Conservation (phyloP, 106 monocot species). For the Hemerocallis citrina region DNA sequence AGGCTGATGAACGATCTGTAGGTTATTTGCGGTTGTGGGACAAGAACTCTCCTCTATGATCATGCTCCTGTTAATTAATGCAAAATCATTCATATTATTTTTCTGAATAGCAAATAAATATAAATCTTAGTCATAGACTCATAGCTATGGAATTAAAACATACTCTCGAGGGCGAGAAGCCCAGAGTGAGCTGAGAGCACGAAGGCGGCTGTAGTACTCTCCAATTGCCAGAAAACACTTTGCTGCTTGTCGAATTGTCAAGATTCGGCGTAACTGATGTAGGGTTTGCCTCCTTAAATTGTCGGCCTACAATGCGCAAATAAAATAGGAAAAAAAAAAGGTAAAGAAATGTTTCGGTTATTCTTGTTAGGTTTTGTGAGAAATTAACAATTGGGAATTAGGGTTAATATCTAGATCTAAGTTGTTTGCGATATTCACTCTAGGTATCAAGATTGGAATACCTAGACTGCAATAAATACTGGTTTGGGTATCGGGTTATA, state of each 20-base stretch:
- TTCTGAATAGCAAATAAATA: not conserved
- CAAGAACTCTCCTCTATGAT: not conserved
- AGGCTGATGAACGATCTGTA: conserved; percentile 6
- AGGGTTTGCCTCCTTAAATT: conserved; percentile 51
- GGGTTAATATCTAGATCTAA: no score
- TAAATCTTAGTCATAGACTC: not conserved
- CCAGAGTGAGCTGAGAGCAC: conserved; percentile 62
- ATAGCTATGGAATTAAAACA: not conserved
- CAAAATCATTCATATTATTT: not conserved
- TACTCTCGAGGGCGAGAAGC: conserved; percentile 56
- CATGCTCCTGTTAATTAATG: conserved; percentile 7
- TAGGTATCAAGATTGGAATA: no score
- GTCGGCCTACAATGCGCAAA: conserved; percentile 32
- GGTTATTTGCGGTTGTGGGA: conserved; percentile 1
- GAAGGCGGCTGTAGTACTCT: conserved; percentile 48
- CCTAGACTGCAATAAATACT: no score
- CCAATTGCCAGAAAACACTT: conserved; percentile 46
- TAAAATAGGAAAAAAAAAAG: not conserved
- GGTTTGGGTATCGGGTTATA: no score
- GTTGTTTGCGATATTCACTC: no score
- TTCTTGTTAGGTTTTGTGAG: no score
- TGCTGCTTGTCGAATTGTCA: conserved; percentile 44
- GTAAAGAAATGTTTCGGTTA: no score
- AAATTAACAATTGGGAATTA: no score
- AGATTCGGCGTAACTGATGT: conserved; percentile 33